A percentile compares a stretch with the other conserved stretches of the same genome.
phyloP scores from a whole-genome alignment of 2,329 filamentous ascomycete genomes.

The Stagonosporopsis cucurbitacearum region DNA sequence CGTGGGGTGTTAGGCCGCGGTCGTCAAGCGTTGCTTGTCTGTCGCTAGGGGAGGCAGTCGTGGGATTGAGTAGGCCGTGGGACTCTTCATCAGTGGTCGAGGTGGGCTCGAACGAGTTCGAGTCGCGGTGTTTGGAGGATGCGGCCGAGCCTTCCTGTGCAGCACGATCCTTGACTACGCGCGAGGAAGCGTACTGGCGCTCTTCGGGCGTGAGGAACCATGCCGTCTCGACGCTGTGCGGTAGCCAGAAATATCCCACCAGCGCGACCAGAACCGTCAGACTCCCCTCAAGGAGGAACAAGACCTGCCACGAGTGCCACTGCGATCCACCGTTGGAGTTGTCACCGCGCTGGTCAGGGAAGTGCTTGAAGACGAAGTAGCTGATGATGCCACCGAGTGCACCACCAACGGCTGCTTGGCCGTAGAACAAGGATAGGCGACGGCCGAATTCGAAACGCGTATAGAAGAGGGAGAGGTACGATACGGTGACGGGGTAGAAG shows the following conservation, averaged over 20 bases:
- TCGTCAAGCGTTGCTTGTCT: constrained; percentile 52
- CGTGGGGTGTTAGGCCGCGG: constrained; percentile 52
- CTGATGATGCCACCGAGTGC: constrained; percentile 63
- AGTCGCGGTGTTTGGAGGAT: constrained; percentile 17
- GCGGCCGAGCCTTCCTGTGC: constrained; percentile 26
- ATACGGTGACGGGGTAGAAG: constrained; percentile 65
- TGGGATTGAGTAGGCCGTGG: constrained; percentile 35
- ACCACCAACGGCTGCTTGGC: constrained; percentile 63
- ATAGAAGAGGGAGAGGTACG: constrained; percentile 66
- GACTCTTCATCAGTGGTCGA: constrained; percentile 40
- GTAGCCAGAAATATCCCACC: constrained; percentile 59
- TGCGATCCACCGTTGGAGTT: constrained; percentile 6
- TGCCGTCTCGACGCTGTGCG: constrained; percentile 56
- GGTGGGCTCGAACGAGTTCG: constrained; percentile 17
- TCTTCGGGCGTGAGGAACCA: constrained; percentile 60
- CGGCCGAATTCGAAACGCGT: constrained; percentile 63
- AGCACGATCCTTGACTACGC: constrained; percentile 51
- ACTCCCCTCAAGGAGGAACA: constrained; percentile 59
- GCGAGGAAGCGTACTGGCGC: constrained; percentile 54
- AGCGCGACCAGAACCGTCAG: constrained; percentile 56
- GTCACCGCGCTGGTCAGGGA: constrained; percentile 33
- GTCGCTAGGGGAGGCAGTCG: constrained; percentile 30
- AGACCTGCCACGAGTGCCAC: constrained; percentile 59
- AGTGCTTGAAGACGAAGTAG: constrained; percentile 57
- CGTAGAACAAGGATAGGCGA: constrained; percentile 63